A percentile compares a stretch with the other conserved stretches of the same genome.
These are phyloP conservation scores for Coelastrella sp. DNA, from an alignment of 139 green algal species.

Conservation along the genomic window DNA sequence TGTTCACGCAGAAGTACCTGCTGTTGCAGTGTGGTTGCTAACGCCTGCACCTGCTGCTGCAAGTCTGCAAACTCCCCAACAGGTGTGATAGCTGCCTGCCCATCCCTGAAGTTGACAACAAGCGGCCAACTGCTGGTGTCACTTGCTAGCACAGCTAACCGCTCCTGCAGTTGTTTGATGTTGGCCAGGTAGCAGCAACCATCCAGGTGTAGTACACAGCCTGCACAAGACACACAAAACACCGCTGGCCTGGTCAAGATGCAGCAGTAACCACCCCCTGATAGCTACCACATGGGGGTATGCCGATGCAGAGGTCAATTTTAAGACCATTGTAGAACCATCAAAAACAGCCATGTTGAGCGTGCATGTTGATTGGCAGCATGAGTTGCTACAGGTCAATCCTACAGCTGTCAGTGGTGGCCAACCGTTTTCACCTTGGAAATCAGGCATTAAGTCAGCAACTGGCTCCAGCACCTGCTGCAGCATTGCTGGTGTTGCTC, in stretches of 20 bases:
- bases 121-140: slow-evolving; percentile 1
- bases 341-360: not conserved
- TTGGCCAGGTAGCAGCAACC: slow-evolving; percentile 64
- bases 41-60: not conserved
- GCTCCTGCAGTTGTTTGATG: not conserved
- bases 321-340: too few relatives aligned
- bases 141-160: not conserved
- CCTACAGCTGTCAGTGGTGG: too few relatives aligned
- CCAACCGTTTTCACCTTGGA: not conserved
- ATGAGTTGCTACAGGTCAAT: too few relatives aligned
- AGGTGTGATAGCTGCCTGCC: not conserved
- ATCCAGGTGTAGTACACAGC: slow-evolving; percentile 47
- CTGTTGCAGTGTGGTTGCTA: slow-evolving; percentile 5
- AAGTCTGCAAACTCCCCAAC: not conserved
- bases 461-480: slow-evolving; percentile 16
- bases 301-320: too few relatives aligned
- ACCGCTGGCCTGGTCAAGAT: too few relatives aligned
- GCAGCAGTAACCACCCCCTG: too few relatives aligned
- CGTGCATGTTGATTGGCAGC: not conserved
- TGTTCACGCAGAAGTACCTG: not conserved
- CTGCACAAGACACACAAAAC: slow-evolving; percentile 24
- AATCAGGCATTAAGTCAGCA: slow-evolving; percentile 13
- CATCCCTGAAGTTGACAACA: not conserved
- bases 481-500: not conserved
- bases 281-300: too few relatives aligned